Evolutionary conservation across 345 rosid species (phyloP).

Genomic region (Eucalyptus erythrocorys): DNA sequence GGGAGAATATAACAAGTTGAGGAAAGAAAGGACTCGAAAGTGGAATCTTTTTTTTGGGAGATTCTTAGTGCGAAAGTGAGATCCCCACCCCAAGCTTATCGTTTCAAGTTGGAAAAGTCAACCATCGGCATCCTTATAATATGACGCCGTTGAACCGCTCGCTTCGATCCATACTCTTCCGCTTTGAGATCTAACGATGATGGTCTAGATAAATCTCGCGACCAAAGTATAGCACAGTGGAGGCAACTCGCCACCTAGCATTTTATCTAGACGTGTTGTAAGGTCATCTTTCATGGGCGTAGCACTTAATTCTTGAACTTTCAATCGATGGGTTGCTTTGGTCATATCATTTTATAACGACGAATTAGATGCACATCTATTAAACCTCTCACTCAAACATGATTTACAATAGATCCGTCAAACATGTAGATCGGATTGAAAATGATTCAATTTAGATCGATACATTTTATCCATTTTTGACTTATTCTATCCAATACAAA

Average conservation of each 20-base stretch:
- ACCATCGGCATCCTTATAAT: not conserved
- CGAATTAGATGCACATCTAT: not conserved
- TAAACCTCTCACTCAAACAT: not conserved
- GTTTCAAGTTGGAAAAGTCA: not conserved
- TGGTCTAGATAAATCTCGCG: not conserved
- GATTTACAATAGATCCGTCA: not conserved
- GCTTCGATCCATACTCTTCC: not conserved
- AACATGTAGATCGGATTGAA: not conserved
- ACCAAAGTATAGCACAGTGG: rapidly evolving
- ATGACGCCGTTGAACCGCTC: not conserved
- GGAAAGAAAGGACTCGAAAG: not conserved
- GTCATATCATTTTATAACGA: not conserved
- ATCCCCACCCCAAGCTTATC: not conserved
- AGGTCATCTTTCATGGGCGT: not conserved
- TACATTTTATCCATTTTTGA: not conserved
- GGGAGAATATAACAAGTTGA: not conserved
- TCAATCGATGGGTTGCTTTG: not conserved
- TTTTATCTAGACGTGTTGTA: not conserved
- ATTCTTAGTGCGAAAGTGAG: not conserved
- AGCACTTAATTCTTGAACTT: not conserved
- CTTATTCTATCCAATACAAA: too few species aligned
- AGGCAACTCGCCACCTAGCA: not conserved
- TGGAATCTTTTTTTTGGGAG: not conserved
- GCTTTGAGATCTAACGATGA: not conserved
- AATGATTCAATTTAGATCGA: not conserved